phyloP scores from a whole-genome alignment of 2,329 filamentous ascomycete species.

The Akanthomyces dipterigenus region DNA sequence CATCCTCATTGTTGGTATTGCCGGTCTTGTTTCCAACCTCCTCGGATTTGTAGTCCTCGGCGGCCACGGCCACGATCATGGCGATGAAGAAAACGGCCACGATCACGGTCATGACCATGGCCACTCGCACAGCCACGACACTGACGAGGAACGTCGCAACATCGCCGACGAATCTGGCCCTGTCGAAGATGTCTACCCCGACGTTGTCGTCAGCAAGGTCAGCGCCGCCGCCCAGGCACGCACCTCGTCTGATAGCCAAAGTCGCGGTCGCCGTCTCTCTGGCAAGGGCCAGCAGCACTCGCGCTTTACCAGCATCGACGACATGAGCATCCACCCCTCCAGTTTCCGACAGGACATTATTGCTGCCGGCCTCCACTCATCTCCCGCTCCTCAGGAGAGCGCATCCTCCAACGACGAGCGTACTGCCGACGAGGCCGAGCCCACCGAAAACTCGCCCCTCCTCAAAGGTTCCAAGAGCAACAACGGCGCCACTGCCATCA shows the following conservation, averaged over 20 bases:
- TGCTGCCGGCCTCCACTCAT: slow-evolving; percentile 58
- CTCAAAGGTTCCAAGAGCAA: slow-evolving; percentile 33
- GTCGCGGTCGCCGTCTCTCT: slow-evolving; percentile 37
- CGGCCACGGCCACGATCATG: slow-evolving; percentile 63
- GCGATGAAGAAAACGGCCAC: slow-evolving; percentile 26
- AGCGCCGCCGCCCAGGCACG: slow-evolving; percentile 21
- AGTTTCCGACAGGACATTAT: slow-evolving; percentile 92
- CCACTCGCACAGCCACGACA: slow-evolving; percentile 30
- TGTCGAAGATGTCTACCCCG: slow-evolving; percentile 55
- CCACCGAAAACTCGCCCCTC: slow-evolving; percentile 41
- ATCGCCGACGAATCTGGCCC: slow-evolving; percentile 52
- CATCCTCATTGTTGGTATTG: slow-evolving; percentile 81
- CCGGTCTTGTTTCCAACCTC: slow-evolving; percentile 82
- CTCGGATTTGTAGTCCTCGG: slow-evolving; percentile 86
- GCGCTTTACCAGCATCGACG: slow-evolving; percentile 58
- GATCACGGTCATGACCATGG: slow-evolving; percentile 23
- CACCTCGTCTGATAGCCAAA: slow-evolving; percentile 23
- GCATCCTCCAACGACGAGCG: slow-evolving; percentile 39
- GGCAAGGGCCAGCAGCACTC: slow-evolving; percentile 42
- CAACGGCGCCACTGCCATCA: slow-evolving; percentile 20
- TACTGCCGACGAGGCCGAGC: slow-evolving; percentile 34
- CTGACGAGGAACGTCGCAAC: slow-evolving; percentile 45
- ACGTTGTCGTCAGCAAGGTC: slow-evolving; percentile 51
- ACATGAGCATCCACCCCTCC: slow-evolving; percentile 81
- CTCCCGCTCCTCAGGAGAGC: slow-evolving; percentile 44